These are phyloP conservation scores for Anisodus acutangulus DNA, from an alignment of 257 asterid species.

Conservation along the genomic window DNA sequence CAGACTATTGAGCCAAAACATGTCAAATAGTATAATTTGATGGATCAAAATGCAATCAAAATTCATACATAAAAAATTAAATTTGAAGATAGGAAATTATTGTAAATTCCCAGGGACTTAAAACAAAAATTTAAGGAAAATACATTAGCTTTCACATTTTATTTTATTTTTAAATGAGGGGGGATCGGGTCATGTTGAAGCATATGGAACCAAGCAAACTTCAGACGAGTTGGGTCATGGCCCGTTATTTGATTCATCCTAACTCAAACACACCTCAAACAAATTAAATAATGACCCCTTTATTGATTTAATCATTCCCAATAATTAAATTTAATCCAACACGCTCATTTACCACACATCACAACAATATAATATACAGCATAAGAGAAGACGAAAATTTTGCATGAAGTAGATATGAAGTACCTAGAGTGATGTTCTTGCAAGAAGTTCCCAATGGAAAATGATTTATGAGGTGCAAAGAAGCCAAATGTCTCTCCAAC, in stretches of 20 bases:
- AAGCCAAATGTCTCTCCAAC: constrained; percentile 71
- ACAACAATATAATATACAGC: no score
- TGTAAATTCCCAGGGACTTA: not conserved
- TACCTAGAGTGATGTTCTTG: constrained; percentile 58
- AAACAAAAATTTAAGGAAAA: not conserved
- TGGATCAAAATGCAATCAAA: not conserved
- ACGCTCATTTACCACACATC: not conserved
- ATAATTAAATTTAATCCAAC: not conserved
- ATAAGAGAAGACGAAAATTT: not conserved
- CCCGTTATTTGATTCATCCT: not conserved
- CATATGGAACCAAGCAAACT: no score
- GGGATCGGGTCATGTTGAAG: no score
- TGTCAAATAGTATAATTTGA: not conserved
- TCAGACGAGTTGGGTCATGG: no score
- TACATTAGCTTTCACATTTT: no score
- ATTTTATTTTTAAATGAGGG: not conserved
- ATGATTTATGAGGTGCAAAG: constrained; percentile 66
- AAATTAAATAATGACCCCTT: not conserved
- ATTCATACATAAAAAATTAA: not conserved
- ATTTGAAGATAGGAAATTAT: no score
- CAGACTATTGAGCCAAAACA: not conserved
- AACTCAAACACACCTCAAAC: not conserved
- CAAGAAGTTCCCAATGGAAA: constrained; percentile 57
- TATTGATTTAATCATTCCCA: not conserved
- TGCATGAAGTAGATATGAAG: not conserved